A percentile compares a stretch with the other conserved stretches of the same genome.
phyloP scores from a whole-genome alignment of 2,329 filamentous ascomycete species.

The Domatiomyces catenatus region DNA sequence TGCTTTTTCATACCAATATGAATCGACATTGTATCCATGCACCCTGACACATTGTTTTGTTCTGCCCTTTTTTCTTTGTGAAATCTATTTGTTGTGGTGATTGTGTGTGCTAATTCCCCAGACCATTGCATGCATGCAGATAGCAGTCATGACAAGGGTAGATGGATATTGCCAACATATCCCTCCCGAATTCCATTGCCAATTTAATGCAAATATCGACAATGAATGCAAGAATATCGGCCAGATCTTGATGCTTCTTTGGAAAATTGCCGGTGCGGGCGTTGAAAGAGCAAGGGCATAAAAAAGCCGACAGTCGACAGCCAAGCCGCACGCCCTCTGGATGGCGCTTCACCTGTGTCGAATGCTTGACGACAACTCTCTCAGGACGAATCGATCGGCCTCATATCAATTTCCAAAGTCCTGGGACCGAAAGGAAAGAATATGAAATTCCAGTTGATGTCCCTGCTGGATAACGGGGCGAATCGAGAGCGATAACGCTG shows the following conservation, averaged over 20 bases:
- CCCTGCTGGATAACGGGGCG: background rate
- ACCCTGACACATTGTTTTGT: background rate
- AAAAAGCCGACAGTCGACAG: background rate
- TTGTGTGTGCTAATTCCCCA: background rate
- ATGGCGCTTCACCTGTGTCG: background rate
- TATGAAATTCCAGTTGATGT: no score
- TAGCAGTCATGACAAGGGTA: background rate
- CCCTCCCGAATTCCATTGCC: background rate
- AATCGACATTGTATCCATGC: background rate
- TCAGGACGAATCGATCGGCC: no score
- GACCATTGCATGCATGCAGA: background rate
- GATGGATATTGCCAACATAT: background rate
- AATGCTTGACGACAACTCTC: no score
- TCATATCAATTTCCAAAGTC: no score
- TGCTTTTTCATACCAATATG: background rate
- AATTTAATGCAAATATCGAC: background rate
- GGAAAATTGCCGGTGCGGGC: background rate
- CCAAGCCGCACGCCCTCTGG: background rate
- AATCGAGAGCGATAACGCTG: background rate
- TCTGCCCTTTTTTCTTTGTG: background rate
- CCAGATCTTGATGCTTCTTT: background rate
- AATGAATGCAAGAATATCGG: no score
- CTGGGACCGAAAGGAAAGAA: no score
- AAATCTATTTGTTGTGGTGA: background rate
- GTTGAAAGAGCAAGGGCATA: background rate